A percentile compares a stretch with the other conserved stretches of the same genome.
phyloP scores from a whole-genome alignment of 1,284 basidiomycete species.

The Austroboletus novae-zelandiae region DNA sequence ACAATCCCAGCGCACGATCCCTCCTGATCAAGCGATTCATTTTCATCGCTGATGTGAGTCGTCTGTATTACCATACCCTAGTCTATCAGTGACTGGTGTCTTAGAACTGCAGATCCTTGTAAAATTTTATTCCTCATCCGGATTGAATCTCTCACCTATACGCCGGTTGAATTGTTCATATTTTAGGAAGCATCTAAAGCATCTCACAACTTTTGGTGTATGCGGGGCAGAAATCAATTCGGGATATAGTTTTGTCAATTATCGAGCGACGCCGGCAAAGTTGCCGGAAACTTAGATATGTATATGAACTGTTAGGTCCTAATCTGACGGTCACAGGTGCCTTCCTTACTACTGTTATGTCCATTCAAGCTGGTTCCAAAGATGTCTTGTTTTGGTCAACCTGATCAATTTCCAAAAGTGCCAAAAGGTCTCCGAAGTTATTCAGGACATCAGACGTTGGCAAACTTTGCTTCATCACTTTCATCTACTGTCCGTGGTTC shows the following conservation, averaged over 20 bases:
- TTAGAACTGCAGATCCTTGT: constrained; percentile 63
- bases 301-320: neutral
- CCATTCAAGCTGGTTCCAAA: constrained; percentile 79
- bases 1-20: constrained; percentile 64
- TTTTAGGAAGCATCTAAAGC: no score
- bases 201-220: no score
- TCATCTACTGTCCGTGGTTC: constrained; percentile 49
- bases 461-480: constrained; percentile 71
- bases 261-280: constrained; percentile 60
- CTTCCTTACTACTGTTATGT: constrained; percentile 72
- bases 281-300: constrained; percentile 28
- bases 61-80: no score
- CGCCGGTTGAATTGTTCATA: constrained; percentile 66
- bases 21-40: constrained; percentile 72
- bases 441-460: constrained; percentile 74
- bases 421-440: constrained; percentile 67
- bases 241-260: constrained; percentile 69
- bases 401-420: constrained; percentile 80
- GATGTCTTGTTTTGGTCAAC: constrained; percentile 54
- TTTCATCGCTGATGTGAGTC: constrained; percentile 65
- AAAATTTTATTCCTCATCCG: constrained; percentile 72
- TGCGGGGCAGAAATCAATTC: constrained; percentile 49
- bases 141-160: constrained; percentile 71
- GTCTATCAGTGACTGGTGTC: neutral
- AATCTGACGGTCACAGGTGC: constrained; percentile 49